Conservation (phyloP, 106 monocot species). For the Gastrodia elata region DNA sequence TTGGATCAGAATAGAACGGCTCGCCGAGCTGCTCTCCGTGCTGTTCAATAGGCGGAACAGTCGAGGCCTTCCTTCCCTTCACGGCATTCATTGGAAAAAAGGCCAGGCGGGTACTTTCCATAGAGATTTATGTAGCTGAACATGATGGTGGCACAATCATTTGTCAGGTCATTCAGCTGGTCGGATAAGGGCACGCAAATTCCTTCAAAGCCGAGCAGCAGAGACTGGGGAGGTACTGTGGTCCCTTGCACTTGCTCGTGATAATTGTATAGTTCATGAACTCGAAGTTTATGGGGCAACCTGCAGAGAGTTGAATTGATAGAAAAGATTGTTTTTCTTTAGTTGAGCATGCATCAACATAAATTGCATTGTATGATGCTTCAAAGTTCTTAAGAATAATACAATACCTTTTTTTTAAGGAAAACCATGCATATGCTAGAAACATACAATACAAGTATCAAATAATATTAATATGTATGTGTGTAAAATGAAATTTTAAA, state of each 20-base stretch:
- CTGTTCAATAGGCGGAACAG: slow-evolving; percentile 5
- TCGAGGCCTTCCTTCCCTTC: slow-evolving; percentile 15
- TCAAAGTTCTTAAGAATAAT: too few relatives aligned
- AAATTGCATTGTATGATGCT: too few relatives aligned
- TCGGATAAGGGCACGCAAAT: slow-evolving; percentile 23
- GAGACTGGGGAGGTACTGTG: slow-evolving; percentile 8
- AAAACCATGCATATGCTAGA: too few relatives aligned
- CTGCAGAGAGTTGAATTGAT: slow-evolving; percentile 5
- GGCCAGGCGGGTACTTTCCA: slow-evolving; percentile 22
- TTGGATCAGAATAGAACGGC: not conserved
- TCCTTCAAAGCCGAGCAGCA: slow-evolving; percentile 14
- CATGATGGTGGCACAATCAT: slow-evolving; percentile 22
- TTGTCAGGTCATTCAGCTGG: slow-evolving; percentile 15
- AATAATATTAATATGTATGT: too few relatives aligned
- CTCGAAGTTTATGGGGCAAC: slow-evolving; percentile 22
- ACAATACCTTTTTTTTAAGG: too few relatives aligned
- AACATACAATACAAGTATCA: too few relatives aligned
- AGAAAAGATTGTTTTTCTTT: too few relatives aligned
- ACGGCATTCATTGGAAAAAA: slow-evolving; percentile 19
- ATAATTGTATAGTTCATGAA: slow-evolving; percentile 25
- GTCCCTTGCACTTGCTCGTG: slow-evolving; percentile 25
- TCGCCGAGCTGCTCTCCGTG: not conserved
- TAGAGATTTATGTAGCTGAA: slow-evolving; percentile 25
- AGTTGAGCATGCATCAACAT: too few relatives aligned
- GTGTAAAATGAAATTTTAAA: too few relatives aligned